phyloP scores from a whole-genome alignment of 495 filamentous ascomycete species.

The Podospora comata region DNA sequence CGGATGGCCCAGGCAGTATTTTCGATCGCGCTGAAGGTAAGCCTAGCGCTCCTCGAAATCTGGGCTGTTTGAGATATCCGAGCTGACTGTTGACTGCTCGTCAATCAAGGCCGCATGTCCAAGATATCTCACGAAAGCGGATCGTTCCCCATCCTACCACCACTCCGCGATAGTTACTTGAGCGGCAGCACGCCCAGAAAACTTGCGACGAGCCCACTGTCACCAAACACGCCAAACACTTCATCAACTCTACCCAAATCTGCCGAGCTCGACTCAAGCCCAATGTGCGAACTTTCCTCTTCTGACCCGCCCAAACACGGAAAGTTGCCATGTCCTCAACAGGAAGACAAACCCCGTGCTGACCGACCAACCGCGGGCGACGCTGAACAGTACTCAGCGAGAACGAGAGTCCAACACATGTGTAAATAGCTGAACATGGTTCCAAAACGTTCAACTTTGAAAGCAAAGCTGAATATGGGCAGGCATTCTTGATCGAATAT shows the following conservation, averaged over 20 bases:
- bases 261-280: slow-evolving; percentile 24
- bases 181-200: slow-evolving; percentile 2
- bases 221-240: slow-evolving; percentile 2
- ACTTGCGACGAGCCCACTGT: neutral
- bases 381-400: slow-evolving; percentile 20
- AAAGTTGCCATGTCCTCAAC: neutral
- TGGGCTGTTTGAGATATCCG: neutral
- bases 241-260: neutral
- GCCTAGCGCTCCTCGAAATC: neutral
- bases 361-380: slow-evolving; percentile 16
- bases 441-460: slow-evolving; percentile 20
- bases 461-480: neutral
- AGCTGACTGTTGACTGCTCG: slow-evolving; percentile 2
- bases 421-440: slow-evolving; percentile 29
- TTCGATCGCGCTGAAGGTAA: slow-evolving; percentile 21
- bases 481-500: neutral
- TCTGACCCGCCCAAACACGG: neutral
- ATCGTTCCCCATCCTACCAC: neutral
- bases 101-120: slow-evolving; percentile 12
- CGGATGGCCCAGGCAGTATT: slow-evolving; percentile 16
- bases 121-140: slow-evolving; percentile 13
- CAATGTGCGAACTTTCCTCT: slow-evolving; percentile 9
- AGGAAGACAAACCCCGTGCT: neutral
- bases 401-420: slow-evolving; percentile 21
- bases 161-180: neutral